A percentile compares a stretch with the other conserved stretches of the same genome.
Evolutionary conservation across 495 filamentous ascomycete species (phyloP).

Genomic region (Annulohypoxylon bovei): DNA sequence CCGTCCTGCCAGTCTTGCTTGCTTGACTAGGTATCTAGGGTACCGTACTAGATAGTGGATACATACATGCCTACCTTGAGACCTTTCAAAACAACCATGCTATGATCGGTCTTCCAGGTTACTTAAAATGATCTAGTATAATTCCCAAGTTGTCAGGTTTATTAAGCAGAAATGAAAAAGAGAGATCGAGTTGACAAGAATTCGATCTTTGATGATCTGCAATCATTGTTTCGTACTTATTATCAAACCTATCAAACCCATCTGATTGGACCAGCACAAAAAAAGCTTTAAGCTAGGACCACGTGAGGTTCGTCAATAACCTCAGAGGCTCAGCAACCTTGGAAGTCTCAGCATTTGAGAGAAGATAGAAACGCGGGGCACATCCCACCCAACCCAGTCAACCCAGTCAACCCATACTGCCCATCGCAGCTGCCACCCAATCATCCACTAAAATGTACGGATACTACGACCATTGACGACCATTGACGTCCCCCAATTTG

Average conservation of each 20-base stretch:
- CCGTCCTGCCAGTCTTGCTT: too few species aligned
- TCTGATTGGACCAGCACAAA: conserved; percentile 9
- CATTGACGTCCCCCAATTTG: background rate
- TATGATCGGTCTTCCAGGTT: background rate
- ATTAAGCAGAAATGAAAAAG: conserved; percentile 2
- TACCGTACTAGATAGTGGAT: background rate
- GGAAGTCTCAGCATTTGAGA: conserved; percentile 1
- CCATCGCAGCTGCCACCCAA: background rate
- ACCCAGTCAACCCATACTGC: background rate
- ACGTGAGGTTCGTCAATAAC: conserved; percentile 23
- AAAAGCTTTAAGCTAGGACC: conserved; percentile 16
- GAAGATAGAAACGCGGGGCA: conserved; percentile 34
- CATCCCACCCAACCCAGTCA: background rate
- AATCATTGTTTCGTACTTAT: conserved; percentile 34
- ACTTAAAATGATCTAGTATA: background rate
- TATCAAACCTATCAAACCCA: conserved; percentile 16
- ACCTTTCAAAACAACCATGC: background rate
- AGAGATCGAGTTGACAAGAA: conserved; percentile 27
- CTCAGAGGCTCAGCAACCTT: conserved; percentile 17
- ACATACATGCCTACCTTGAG: background rate
- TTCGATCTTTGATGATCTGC: conserved; percentile 31
- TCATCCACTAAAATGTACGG: conserved; percentile 21
- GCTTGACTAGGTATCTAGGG: too few species aligned
- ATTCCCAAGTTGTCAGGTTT: background rate
- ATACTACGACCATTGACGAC: background rate